phyloP scores from a whole-genome alignment of 2,329 filamentous ascomycete genomes.

The Endocalyx cinctus region DNA sequence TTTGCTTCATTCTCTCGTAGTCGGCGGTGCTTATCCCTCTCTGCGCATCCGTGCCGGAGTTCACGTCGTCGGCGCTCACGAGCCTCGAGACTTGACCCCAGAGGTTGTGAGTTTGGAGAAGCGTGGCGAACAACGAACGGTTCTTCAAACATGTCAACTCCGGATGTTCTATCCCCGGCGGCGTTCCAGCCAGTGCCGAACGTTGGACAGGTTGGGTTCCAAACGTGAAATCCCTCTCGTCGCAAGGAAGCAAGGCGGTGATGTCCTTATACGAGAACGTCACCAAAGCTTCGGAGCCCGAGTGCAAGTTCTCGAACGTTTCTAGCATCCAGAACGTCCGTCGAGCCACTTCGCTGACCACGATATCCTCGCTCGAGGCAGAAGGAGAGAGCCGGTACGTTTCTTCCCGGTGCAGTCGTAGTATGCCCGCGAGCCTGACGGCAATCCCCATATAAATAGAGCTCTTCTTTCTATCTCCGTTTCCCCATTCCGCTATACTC shows the following conservation, averaged over 20 bases:
- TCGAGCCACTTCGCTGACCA: slow-evolving; percentile 28
- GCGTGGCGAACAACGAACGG: slow-evolving; percentile 32
- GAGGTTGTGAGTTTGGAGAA: slow-evolving; percentile 32
- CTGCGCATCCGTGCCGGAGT: slow-evolving; percentile 7
- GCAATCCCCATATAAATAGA: slow-evolving; percentile 34
- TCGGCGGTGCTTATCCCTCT: slow-evolving; percentile 20
- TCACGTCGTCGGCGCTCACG: slow-evolving; percentile 16
- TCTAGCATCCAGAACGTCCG: slow-evolving; percentile 35
- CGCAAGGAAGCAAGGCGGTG: slow-evolving; percentile 30
- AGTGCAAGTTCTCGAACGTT: slow-evolving; percentile 32
- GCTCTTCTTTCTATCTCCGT: slow-evolving; percentile 26
- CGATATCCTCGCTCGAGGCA: slow-evolving; percentile 24
- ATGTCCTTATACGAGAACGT: slow-evolving; percentile 31
- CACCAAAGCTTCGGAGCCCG: slow-evolving; percentile 27
- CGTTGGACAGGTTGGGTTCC: slow-evolving; percentile 23
- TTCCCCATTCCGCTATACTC: slow-evolving; percentile 29
- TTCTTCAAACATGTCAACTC: slow-evolving; percentile 15
- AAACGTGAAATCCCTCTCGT: slow-evolving; percentile 34
- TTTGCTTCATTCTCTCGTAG: slow-evolving; percentile 15
- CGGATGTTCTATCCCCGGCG: slow-evolving; percentile 22
- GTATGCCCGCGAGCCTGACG: slow-evolving; percentile 29
- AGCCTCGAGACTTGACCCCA: slow-evolving; percentile 31
- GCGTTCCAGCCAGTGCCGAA: slow-evolving; percentile 28
- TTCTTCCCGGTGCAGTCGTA: slow-evolving; percentile 32
- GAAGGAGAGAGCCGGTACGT: slow-evolving; percentile 23